A percentile compares a stretch with the other conserved stretches of the same genome.
phyloP scores from a whole-genome alignment of 1,284 basidiomycete genomes.

The Afroboletus lepidellus region DNA sequence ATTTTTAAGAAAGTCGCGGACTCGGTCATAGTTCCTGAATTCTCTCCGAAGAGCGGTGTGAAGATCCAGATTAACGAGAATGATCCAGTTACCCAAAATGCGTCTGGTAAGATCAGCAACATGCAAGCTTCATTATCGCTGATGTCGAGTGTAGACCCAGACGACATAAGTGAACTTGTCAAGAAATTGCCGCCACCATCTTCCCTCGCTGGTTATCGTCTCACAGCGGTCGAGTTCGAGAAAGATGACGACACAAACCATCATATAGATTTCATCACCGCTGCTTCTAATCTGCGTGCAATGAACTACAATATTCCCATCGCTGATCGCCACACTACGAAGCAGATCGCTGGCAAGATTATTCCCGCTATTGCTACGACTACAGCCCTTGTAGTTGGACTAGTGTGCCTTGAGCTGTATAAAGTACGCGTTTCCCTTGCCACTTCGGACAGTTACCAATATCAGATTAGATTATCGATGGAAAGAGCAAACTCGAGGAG shows the following conservation, averaged over 20 bases:
- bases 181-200: slow-evolving; percentile 83
- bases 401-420: slow-evolving; percentile 97
- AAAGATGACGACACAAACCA: slow-evolving; percentile 99
- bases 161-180: slow-evolving; percentile 57
- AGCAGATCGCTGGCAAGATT: slow-evolving; percentile 99
- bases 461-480: slow-evolving; percentile 81
- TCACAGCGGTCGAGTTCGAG: slow-evolving; percentile 96
- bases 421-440: slow-evolving; percentile 55
- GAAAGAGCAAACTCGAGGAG: slow-evolving; percentile 88
- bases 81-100: slow-evolving; percentile 70
- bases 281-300: slow-evolving; percentile 95
- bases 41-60: slow-evolving; percentile 88
- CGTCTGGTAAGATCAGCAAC: slow-evolving; percentile 37
- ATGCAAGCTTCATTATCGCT: slow-evolving; percentile 1
- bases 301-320: slow-evolving; percentile 91
- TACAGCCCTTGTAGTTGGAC: slow-evolving; percentile 90
- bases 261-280: slow-evolving; percentile 99
- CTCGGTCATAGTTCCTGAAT: slow-evolving; percentile 88
- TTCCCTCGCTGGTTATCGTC: slow-evolving; percentile 90
- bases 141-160: slow-evolving; percentile 40
- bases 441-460: slow-evolving; percentile 3
- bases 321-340: slow-evolving; percentile 93
- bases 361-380: slow-evolving; percentile 99
- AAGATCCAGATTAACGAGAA: slow-evolving; percentile 96
- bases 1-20: slow-evolving; percentile 86